Evolutionary conservation across 495 filamentous ascomycete genomes (phyloP).

Genomic region (Penicillium roqueforti): DNA sequence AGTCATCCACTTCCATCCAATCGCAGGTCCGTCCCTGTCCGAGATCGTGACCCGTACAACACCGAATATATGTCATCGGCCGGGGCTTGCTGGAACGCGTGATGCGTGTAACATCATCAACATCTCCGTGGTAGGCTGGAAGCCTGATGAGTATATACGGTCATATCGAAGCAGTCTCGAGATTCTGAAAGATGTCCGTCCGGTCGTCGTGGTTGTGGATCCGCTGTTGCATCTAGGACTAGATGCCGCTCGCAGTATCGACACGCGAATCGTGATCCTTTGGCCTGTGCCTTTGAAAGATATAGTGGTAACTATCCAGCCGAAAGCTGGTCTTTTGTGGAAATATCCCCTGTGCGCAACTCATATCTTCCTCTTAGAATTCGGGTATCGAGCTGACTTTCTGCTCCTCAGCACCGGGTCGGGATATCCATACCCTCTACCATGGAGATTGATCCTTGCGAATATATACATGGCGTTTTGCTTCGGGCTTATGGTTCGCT

Average conservation of each 20-base stretch:
- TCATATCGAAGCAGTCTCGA: slow-evolving; percentile 42
- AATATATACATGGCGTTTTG: slow-evolving; percentile 34
- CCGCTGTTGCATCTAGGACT: slow-evolving; percentile 48
- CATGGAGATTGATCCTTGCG: slow-evolving; percentile 35
- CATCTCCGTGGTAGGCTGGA: slow-evolving; percentile 40
- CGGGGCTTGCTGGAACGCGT: slow-evolving; percentile 34
- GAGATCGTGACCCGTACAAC: slow-evolving; percentile 41
- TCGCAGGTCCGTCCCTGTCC: slow-evolving; percentile 38
- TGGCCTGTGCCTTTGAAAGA: slow-evolving; percentile 41
- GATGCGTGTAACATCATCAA: slow-evolving; percentile 36
- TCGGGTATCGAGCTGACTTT: slow-evolving; percentile 7
- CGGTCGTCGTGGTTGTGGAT: slow-evolving; percentile 46
- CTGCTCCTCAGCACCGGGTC: slow-evolving; percentile 43
- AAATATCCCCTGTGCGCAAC: slow-evolving; percentile 42
- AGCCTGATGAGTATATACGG: slow-evolving; percentile 45
- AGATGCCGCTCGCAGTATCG: slow-evolving; percentile 40
- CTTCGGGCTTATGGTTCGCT: slow-evolving; percentile 4
- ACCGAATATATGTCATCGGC: slow-evolving; percentile 32
- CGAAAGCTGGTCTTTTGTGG: slow-evolving; percentile 33
- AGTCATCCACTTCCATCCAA: slow-evolving; percentile 37
- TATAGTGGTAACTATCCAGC: slow-evolving; percentile 38
- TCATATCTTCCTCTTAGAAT: neutral
- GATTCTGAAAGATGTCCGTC: slow-evolving; percentile 37
- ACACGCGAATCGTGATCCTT: slow-evolving; percentile 25
- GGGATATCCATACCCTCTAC: slow-evolving; percentile 45